Evolutionary conservation across 805 yeast genomes (phyloP), one percentile per base, ranked within the genome.

Genomic region (Zygosaccharomyces siamensis): DNA sequence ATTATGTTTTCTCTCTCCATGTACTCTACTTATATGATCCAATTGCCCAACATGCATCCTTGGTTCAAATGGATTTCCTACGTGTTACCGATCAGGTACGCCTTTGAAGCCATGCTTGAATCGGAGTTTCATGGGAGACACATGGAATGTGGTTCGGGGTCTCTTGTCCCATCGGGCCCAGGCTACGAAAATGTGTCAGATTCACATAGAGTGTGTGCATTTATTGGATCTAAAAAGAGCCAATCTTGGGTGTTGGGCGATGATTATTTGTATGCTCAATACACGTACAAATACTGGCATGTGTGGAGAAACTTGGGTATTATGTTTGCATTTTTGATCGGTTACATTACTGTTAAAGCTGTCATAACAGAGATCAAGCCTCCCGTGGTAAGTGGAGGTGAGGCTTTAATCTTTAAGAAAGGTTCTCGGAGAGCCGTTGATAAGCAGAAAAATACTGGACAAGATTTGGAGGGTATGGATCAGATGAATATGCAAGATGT

Each of bases 221-320:
- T 77, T 39, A 75, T 76, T 26, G 89, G 92, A 35, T 71, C 90
- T 11, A 56, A 57, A 2, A 70, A 81, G 2, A 93, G 95, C 37
- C 60, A 64, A 23, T 49, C 60, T 8, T 54, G 54, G 43, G 86
- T 87, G 40, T 58, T 64, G 30, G 96, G 95, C 56, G 79, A 81
- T 54, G 66, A 63, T 33, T 87, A 84, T 60, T 54, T 87, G 49
- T 52, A 53, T 5, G 57, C 57, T 3, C 63, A 80, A 7, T 87
- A 66, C 65, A 61, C 66, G 36, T 88, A 83, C 71, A 61, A 62
- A 18, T 79, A 74, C 58, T 53, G 66, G 18, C 87, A 88, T 64
- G 74, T 77, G 43, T 88, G 96, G 96, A 80, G 95, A 72, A 85
- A 88, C 64, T 74, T 84, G 49, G 96, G 89, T 60, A 78, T 84